A percentile compares a stretch with the other conserved stretches of the same genome.
These are phyloP conservation scores for Apophysomyces trapeziformis DNA, from an alignment of 371 early-diverging fungal genomes.

Conservation along the genomic window DNA sequence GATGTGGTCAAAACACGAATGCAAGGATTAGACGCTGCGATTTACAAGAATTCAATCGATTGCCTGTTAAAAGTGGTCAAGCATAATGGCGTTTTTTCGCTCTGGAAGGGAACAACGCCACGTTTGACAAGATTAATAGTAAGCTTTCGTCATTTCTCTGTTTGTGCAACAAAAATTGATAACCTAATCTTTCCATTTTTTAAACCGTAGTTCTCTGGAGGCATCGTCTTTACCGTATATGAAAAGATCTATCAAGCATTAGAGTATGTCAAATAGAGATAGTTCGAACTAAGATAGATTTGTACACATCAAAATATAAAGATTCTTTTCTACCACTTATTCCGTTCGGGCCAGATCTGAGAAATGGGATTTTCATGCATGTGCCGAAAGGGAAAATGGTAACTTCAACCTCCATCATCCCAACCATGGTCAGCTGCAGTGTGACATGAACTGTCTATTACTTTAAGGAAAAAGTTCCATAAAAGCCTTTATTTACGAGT, in stretches of 20 bases:
- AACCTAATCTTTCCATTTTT: conserved; percentile 6
- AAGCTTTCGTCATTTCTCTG: conserved; percentile 33
- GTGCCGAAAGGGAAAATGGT: too few relatives aligned
- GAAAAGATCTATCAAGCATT: conserved; percentile 69
- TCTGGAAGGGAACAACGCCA: conserved; percentile 96
- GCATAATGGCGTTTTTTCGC: conserved; percentile 77
- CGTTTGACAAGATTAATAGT: conserved; percentile 85
- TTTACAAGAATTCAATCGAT: conserved; percentile 75
- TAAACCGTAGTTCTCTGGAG: conserved; percentile 83
- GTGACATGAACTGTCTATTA: too few relatives aligned
- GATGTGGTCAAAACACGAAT: conserved; percentile 95
- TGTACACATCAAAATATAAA: too few relatives aligned
- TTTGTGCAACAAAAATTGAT: neutral
- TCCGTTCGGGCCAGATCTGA: too few relatives aligned
- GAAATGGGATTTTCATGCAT: too few relatives aligned
- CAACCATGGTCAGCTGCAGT: too few relatives aligned
- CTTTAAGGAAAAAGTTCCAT: too few relatives aligned
- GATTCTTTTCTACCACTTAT: too few relatives aligned
- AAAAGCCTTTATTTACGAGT: too few relatives aligned
- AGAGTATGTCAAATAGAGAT: conserved; percentile 19
- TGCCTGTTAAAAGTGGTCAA: conserved; percentile 75
- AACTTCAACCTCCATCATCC: too few relatives aligned
- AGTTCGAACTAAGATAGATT: neutral
- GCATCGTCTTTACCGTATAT: conserved; percentile 92
- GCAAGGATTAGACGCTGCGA: conserved; percentile 78